Evolutionary conservation across 495 filamentous ascomycete genomes (phyloP).

Genomic region (Amphirosellinia nigrospora): DNA sequence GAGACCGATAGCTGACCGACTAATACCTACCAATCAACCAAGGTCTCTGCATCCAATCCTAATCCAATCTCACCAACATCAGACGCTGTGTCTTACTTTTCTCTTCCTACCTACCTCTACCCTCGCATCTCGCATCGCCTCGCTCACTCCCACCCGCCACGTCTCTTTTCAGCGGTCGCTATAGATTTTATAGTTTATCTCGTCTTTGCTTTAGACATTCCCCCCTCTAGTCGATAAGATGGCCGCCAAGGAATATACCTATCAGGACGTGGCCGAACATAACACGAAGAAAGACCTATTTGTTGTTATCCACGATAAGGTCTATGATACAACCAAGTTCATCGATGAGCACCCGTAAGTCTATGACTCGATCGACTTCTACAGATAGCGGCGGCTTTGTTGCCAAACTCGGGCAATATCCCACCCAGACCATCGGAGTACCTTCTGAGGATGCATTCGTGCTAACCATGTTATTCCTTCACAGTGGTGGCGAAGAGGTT

Average conservation of each 20-base stretch:
- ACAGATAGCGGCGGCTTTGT: not conserved
- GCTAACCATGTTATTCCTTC: not conserved
- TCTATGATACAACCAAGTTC: conserved; percentile 89
- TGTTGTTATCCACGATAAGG: conserved; percentile 92
- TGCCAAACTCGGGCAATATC: not conserved
- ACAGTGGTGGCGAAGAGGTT: conserved; percentile 97
- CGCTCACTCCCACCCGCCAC: not conserved
- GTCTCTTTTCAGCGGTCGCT: not conserved
- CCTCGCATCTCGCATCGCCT: too few species aligned
- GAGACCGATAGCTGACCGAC: conserved; percentile 13
- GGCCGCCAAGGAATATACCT: conserved; percentile 79
- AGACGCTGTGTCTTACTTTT: conserved; percentile 1
- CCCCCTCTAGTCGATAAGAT: conserved; percentile 53
- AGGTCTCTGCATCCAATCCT: conserved; percentile 10
- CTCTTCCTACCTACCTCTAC: conserved; percentile 21
- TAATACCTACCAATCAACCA: not conserved
- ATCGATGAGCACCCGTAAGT: conserved; percentile 99
- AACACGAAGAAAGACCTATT: conserved; percentile 95
- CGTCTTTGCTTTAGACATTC: conserved; percentile 5
- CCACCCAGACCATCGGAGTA: not conserved
- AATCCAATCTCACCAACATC: conserved; percentile 14
- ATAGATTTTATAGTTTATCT: not conserved
- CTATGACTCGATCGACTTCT: conserved; percentile 11
- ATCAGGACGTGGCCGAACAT: conserved; percentile 84
- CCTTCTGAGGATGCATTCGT: not conserved